A percentile compares a stretch with the other conserved stretches of the same genome.
Conservation (phyloP, 202 grass and related monocot species). For the Brachypodium distachyon region DNA sequence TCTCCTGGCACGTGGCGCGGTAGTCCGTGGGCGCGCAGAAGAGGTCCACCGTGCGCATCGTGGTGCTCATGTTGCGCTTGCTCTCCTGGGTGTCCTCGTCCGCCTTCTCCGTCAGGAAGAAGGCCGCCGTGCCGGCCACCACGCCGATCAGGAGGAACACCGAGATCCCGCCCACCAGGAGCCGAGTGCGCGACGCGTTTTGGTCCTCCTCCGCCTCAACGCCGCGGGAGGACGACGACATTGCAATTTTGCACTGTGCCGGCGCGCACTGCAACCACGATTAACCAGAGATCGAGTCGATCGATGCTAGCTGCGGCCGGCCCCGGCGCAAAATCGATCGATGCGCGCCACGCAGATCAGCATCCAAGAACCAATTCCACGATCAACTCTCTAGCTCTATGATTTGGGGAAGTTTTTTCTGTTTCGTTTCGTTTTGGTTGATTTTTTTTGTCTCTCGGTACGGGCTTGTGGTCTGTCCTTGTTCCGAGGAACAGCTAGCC, state of each 20-base stretch:
- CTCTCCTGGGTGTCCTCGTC: neutral
- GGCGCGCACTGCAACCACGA: too few relatives aligned
- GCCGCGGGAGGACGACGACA: slow-evolving; percentile 11
- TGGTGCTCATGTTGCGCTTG: slow-evolving; percentile 30
- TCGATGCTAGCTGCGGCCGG: too few relatives aligned
- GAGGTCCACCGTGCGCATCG: slow-evolving; percentile 55
- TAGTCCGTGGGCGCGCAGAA: slow-evolving; percentile 80
- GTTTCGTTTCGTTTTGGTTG: neutral
- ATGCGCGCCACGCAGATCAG: neutral
- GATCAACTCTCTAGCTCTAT: slow-evolving; percentile 13
- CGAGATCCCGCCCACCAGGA: slow-evolving; percentile 33
- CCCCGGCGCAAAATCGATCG: neutral
- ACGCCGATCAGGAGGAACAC: slow-evolving; percentile 43
- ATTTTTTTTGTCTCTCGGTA: neutral
- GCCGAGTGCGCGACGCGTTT: slow-evolving; percentile 8
- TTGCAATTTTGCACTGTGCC: too few relatives aligned
- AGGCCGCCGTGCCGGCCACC: slow-evolving; percentile 39
- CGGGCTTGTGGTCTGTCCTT: slow-evolving; percentile 25
- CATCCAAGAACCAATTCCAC: neutral
- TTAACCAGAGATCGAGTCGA: neutral
- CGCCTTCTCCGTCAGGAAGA: slow-evolving; percentile 10
- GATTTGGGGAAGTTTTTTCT: neutral
- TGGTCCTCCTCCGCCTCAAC: neutral
- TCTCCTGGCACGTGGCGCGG: slow-evolving; percentile 47
- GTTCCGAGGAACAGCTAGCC: slow-evolving; percentile 14